Evolutionary conservation across 2,329 filamentous ascomycete genomes (phyloP).

Genomic region (Aspergillus alliaceus): DNA sequence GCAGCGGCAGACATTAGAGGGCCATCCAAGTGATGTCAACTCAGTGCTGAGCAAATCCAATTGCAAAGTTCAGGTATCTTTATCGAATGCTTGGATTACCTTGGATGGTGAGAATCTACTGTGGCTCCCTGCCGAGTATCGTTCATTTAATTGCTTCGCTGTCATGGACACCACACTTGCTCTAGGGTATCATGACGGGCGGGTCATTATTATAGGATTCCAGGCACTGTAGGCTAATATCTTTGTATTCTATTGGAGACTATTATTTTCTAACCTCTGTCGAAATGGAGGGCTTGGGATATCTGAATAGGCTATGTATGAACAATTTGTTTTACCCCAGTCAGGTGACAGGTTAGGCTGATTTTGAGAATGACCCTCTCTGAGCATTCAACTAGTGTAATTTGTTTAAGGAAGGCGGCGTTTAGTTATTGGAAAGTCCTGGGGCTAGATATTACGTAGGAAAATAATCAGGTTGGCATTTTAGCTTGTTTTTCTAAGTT

Average conservation of each 20-base stretch:
- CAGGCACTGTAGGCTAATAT: slow-evolving; percentile 1
- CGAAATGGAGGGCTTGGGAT: slow-evolving; percentile 10
- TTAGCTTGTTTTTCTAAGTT: too few relatives aligned
- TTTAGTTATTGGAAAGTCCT: too few relatives aligned
- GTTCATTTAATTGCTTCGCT: background rate
- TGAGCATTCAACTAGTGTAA: too few relatives aligned
- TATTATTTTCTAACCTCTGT: slow-evolving; percentile 12
- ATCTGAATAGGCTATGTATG: too few relatives aligned
- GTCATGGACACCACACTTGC: slow-evolving; percentile 8
- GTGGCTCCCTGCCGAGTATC: slow-evolving; percentile 11
- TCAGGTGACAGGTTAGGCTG: too few relatives aligned
- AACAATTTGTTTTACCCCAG: too few relatives aligned
- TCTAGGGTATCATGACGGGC: background rate
- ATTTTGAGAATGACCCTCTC: too few relatives aligned
- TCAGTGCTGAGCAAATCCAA: background rate
- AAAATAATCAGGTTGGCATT: too few relatives aligned
- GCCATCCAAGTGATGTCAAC: background rate
- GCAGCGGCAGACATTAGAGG: too few relatives aligned
- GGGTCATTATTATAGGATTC: slow-evolving; percentile 10
- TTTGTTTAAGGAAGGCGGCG: too few relatives aligned
- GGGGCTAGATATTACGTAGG: too few relatives aligned
- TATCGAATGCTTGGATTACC: slow-evolving; percentile 4
- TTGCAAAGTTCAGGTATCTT: slow-evolving; percentile 1
- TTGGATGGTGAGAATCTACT: slow-evolving; percentile 5
- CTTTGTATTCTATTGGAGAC: slow-evolving; percentile 3